phyloP scores from a whole-genome alignment of 495 filamentous ascomycete species.

The Trichoderma reesei region DNA sequence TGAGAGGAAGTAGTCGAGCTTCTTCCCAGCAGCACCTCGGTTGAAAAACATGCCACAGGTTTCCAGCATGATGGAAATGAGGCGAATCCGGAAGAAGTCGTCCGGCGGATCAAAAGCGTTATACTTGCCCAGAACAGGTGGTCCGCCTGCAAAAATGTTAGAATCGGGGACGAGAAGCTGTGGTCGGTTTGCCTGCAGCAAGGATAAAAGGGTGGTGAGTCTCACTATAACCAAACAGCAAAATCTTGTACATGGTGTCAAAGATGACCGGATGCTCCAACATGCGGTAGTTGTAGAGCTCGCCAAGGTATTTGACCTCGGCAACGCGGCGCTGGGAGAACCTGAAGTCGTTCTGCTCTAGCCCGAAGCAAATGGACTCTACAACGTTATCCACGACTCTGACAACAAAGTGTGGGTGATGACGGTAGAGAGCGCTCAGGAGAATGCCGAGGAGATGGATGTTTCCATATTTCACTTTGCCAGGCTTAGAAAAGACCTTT shows the following conservation, averaged over 20 bases:
- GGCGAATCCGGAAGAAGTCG: slow-evolving; percentile 88
- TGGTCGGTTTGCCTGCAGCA: too few species aligned
- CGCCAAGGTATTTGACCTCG: slow-evolving; percentile 91
- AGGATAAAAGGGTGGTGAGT: slow-evolving; percentile 10
- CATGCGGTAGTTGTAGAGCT: slow-evolving; percentile 97
- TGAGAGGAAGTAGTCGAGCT: slow-evolving; percentile 93
- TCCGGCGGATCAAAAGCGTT: slow-evolving; percentile 78
- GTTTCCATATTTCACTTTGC: slow-evolving; percentile 95
- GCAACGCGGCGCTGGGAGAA: slow-evolving; percentile 93
- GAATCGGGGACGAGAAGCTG: background rate
- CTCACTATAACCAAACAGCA: slow-evolving; percentile 80
- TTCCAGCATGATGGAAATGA: slow-evolving; percentile 83
- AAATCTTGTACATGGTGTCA: slow-evolving; percentile 86
- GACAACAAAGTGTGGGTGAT: slow-evolving; percentile 85
- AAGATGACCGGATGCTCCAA: slow-evolving; percentile 94
- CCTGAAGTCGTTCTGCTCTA: slow-evolving; percentile 96
- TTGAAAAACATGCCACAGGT: slow-evolving; percentile 96
- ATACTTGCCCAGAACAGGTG: slow-evolving; percentile 64
- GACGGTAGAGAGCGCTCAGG: slow-evolving; percentile 76
- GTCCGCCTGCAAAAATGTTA: slow-evolving; percentile 50
- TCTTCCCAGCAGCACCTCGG: slow-evolving; percentile 86
- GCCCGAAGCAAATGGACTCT: slow-evolving; percentile 76
- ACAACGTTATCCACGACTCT: slow-evolving; percentile 81
- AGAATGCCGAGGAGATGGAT: slow-evolving; percentile 91
- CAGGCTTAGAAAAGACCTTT: slow-evolving; percentile 89